Evolutionary conservation across 495 filamentous ascomycete genomes (phyloP).

Genomic region (Sphaerosporella brunnea): DNA sequence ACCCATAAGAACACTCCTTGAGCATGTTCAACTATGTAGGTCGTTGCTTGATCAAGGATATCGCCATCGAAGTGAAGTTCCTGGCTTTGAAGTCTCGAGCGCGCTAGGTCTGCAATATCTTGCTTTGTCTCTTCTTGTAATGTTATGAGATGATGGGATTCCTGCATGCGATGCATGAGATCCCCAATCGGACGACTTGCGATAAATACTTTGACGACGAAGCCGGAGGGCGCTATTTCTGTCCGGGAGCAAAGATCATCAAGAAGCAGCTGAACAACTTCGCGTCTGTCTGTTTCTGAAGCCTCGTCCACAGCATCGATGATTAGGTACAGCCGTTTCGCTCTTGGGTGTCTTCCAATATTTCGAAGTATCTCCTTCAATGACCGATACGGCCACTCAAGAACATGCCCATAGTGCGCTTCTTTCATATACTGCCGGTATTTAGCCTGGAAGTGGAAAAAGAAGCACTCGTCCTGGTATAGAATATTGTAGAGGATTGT

Average conservation of each 20-base stretch:
- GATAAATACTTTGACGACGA: not conserved
- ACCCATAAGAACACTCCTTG: constrained; percentile 5
- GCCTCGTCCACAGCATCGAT: constrained; percentile 6
- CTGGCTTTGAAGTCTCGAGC: not conserved
- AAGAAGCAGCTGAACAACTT: not conserved
- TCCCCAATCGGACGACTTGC: not conserved
- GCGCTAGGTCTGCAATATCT: not conserved
- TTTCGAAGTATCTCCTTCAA: not conserved
- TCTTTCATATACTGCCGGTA: not conserved
- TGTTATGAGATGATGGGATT: not conserved
- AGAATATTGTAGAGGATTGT: constrained; percentile 3
- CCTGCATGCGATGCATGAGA: not conserved
- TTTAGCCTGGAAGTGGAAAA: not conserved
- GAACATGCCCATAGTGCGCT: not conserved
- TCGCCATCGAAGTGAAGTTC: not conserved
- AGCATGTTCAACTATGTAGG: not conserved
- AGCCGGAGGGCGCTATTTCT: not conserved
- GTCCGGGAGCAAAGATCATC: not conserved
- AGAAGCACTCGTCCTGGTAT: constrained; percentile 3
- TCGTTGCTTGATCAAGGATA: not conserved
- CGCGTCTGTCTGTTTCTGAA: not conserved
- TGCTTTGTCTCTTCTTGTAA: not conserved
- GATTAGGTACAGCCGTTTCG: not conserved
- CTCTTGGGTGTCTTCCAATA: not conserved
- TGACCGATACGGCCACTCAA: not conserved